Percentiles rank a stretch among this genome's conserved stretches.
Conservation (phyloP, 2,329 filamentous ascomycete genomes). For the Microdochium bolleyi region DNA sequence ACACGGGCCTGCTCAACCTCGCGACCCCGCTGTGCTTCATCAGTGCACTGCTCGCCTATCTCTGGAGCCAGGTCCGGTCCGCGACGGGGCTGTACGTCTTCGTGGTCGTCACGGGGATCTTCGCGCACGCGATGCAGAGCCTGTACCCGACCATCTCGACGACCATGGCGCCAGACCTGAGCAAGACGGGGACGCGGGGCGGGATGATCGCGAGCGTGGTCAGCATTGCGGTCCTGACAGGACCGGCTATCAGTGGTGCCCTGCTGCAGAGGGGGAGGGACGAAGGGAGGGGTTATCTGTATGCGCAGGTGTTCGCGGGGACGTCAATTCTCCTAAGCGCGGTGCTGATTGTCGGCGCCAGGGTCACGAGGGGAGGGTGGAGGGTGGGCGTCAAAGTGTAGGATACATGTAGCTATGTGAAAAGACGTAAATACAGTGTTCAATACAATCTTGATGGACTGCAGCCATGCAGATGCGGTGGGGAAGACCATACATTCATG, state of each 20-base stretch:
- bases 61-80: constrained; percentile 35
- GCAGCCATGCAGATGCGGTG: no score
- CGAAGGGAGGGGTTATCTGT: not conserved
- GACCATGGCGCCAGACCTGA: constrained; percentile 17
- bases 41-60: constrained; percentile 25
- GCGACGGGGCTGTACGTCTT: constrained; percentile 34
- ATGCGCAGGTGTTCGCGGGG: constrained; percentile 1
- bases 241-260: not conserved
- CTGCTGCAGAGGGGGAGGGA: not conserved
- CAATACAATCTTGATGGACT: no score
- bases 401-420: no score
- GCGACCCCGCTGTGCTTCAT: constrained; percentile 25
- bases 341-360: not conserved
- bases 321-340: not conserved
- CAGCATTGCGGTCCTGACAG: constrained; percentile 2
- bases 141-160: constrained; percentile 37
- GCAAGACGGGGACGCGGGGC: constrained; percentile 12
- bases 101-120: constrained; percentile 36
- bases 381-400: not conserved
- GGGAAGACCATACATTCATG: no score
- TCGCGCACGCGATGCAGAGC: constrained; percentile 35
- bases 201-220: constrained; percentile 14
- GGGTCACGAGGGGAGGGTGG: constrained; percentile 1
- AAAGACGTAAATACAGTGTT: no score
- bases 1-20: constrained; percentile 36